These are phyloP conservation scores for Xylaria venustula DNA, from an alignment of 495 filamentous ascomycete species.

Conservation along the genomic window DNA sequence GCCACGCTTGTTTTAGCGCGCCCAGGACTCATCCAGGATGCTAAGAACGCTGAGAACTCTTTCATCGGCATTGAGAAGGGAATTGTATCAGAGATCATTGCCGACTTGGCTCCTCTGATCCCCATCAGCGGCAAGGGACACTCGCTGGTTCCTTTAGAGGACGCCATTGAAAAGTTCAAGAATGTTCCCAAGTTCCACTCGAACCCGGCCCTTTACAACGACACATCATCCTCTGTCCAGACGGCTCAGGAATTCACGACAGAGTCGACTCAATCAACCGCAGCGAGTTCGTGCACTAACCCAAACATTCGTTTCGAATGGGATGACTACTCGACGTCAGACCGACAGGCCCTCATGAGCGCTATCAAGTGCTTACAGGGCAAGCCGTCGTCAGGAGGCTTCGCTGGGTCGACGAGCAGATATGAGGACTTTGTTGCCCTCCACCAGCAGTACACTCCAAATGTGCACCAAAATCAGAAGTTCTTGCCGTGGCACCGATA, in stretches of 20 bases:
- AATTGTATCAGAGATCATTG: no score
- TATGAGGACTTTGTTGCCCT: conserved; percentile 15
- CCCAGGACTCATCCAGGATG: neutral
- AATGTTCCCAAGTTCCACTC: conserved; percentile 12
- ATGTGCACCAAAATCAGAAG: conserved; percentile 22
- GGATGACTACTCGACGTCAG: conserved; percentile 16
- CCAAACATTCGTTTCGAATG: conserved; percentile 24
- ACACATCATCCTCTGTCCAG: neutral
- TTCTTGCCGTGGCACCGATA: conserved; percentile 61
- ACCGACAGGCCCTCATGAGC: conserved; percentile 19
- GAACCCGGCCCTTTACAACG: conserved; percentile 10
- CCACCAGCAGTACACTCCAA: conserved; percentile 10
- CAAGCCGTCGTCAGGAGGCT: conserved; percentile 20
- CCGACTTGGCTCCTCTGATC: conserved; percentile 1
- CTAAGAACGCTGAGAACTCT: neutral
- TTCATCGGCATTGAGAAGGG: neutral
- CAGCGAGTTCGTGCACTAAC: conserved; percentile 4
- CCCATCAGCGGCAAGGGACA: conserved; percentile 1
- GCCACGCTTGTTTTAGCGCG: conserved; percentile 14
- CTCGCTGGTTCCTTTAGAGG: conserved; percentile 6
- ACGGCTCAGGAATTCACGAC: neutral
- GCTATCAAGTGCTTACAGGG: conserved; percentile 24
- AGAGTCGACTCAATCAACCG: neutral
- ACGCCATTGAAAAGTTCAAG: conserved; percentile 1
- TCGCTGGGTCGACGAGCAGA: conserved; percentile 10